Evolutionary conservation across 2,329 filamentous ascomycete species (phyloP).

Genomic region (Neurospora crassa): DNA sequence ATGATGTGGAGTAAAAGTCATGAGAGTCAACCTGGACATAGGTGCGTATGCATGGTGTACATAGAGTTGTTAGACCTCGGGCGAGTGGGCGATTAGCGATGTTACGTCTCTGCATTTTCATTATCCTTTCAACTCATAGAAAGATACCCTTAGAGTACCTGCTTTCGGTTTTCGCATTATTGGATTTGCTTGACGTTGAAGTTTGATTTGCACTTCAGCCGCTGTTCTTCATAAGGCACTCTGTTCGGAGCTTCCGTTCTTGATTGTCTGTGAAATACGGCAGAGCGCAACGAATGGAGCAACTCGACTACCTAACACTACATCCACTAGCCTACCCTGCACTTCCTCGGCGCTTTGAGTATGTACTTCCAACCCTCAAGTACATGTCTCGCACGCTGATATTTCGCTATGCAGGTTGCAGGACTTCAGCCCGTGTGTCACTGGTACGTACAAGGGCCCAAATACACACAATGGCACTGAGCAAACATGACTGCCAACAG

Average conservation of each 20-base stretch:
- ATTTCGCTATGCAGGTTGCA: not conserved
- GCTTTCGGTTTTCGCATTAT: not conserved
- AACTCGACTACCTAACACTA: not conserved
- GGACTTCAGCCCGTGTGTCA: not conserved
- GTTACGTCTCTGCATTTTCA: not conserved
- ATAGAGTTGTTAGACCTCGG: not conserved
- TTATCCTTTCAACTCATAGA: not conserved
- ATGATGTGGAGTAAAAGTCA: slow-evolving; percentile 3
- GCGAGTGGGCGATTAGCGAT: not conserved
- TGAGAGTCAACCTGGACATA: not conserved
- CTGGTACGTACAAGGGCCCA: not conserved
- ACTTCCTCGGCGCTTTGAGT: not conserved
- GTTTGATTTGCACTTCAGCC: not conserved
- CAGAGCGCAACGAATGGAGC: not conserved
- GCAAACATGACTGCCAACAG: not conserved
- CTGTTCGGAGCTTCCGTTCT: too few species aligned
- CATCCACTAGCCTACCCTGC: not conserved
- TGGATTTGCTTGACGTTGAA: not conserved
- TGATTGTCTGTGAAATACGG: not conserved
- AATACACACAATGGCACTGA: not conserved
- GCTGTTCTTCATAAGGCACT: not conserved
- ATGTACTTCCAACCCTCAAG: not conserved
- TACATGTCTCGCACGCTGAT: not conserved
- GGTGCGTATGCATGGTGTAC: not conserved
- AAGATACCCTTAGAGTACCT: not conserved